Evolutionary conservation across 768 basidiomycete species (phyloP), one percentile per base, ranked within the genome.

Genomic region (Sporobolomyces phaffii): DNA sequence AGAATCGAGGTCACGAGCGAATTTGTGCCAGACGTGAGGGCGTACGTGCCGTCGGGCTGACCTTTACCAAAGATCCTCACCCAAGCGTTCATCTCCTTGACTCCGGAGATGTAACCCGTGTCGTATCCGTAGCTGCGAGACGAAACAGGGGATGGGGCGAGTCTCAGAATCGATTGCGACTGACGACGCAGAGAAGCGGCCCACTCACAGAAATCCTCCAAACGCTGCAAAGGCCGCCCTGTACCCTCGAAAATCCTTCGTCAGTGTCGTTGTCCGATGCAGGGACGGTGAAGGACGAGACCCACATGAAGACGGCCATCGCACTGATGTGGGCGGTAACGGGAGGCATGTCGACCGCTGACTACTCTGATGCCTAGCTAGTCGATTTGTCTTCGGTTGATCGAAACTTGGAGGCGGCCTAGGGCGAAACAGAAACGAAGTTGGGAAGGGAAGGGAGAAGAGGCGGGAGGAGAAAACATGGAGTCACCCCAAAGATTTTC

Each of bases 71-170:
- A 75, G 24, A 33, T 64, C 20, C 56, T 26, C 26, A 75, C 56
- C 67, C 72, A 76, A 28, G 53, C 61, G 11, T 80, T 73, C 86
- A 88, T 88, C 67, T 81, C 83, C 65, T 84, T 85, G 77, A 89
- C 80, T 76, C 89, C 89, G 54, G 82, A 83, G 79, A 90, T 89
- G 72, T 83, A 83, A 73, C 90, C 90, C 58, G 90, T 89, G 78
- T 90, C 74, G 56, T 58, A 58, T 33, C 47, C 50, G 41, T 29
- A 49, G 18, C 62, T 59, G 67, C 10, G 14, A 31, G 31, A 18
- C 2, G 10, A 28, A 17, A 29, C 18, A 34, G 41, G 40, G 14
- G 20, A 38, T 4, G 24, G 28, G 11, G 13, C 20, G 33, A 9
- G 38, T 17, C 38, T 38, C n/a, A n/a, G n/a, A n/a, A n/a, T n/a